Evolutionary conservation across 768 basidiomycete species (phyloP), one percentile per base, ranked within the genome.

Genomic region (Coprinellus micaceus): DNA sequence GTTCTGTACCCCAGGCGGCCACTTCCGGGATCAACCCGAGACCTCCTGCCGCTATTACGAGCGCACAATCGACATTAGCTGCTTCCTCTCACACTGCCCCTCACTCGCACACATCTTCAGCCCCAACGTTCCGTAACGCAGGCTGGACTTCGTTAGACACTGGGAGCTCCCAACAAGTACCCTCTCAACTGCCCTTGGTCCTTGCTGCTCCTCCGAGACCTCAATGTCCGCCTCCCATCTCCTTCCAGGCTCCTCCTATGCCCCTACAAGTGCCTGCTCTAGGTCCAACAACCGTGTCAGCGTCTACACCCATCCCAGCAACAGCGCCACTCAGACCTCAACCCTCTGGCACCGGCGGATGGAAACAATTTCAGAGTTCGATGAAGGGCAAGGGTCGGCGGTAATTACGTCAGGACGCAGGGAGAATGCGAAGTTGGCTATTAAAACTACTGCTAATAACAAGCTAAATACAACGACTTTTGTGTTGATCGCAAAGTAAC

Each of bases 131-230:
- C 66, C 77, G 83, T 44, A 74, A 80, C 11, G 85, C 77, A 46
- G 87, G 88, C 17, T 88, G 84, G 82, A 82, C 86, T 9, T 81
- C 82, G 33, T 73, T 89, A 24, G 88, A 87, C 57, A 77, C 78
- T 2, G 72, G 76, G 21, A 76, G 66, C 56, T 69, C 69, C 24
- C 68, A 68, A 30, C 33, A 65, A 2, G 51, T 60, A 15, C 65
- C 67, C 52, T 64, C 66, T 4, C 63, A 9, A 60, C 58, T 67
- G 28, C 62, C 62, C 36, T 57, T 65, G 19, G 61, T 59, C n/a
- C 54, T 63, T 37, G 58, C 63, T 36, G 60, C 63, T 17, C 48
- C 56, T 17, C 50, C 63, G 36, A 17, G 29, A n/a, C 61, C 19
- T 40, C 61, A 21, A 56, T 65, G 43, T 44, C 63, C 33, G 59